A percentile compares a stretch with the other conserved stretches of the same genome.
Conservation (phyloP, 768 basidiomycete genomes). For the Cystoderma amianthinum region DNA sequence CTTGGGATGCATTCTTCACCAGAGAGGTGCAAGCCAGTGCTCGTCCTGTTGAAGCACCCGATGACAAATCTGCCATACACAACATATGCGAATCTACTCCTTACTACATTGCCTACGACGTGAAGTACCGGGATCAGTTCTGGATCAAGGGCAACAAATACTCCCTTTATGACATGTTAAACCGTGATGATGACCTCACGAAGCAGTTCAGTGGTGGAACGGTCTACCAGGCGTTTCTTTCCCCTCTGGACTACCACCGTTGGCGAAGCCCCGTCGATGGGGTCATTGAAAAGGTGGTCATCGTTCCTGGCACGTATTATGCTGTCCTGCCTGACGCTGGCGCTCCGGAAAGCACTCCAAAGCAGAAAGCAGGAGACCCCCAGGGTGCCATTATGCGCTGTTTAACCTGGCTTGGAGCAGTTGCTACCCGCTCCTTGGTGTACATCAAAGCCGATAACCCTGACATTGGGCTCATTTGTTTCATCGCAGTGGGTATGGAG, state of each 20-base stretch:
- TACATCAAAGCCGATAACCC: slow-evolving; percentile 45
- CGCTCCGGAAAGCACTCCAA: too few relatives aligned
- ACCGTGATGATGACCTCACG: slow-evolving; percentile 25
- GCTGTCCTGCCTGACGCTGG: slow-evolving; percentile 12
- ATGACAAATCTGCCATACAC: too few relatives aligned
- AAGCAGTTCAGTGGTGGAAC: slow-evolving; percentile 38
- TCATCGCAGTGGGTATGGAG: slow-evolving; percentile 48
- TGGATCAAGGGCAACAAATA: slow-evolving; percentile 55
- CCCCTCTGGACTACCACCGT: slow-evolving; percentile 45
- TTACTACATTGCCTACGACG: slow-evolving; percentile 10
- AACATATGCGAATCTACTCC: too few relatives aligned
- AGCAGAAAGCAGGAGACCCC: too few relatives aligned
- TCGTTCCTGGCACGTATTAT: slow-evolving; percentile 45
- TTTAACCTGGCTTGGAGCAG: slow-evolving; percentile 32
- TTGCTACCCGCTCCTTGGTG: slow-evolving; percentile 41
- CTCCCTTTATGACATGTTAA: slow-evolving; percentile 46
- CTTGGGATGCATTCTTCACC: too few relatives aligned
- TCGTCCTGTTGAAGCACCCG: too few relatives aligned
- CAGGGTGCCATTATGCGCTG: slow-evolving; percentile 11
- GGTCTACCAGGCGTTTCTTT: slow-evolving; percentile 47
- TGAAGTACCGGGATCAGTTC: slow-evolving; percentile 34
- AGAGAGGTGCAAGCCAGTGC: too few relatives aligned
- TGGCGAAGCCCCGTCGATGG: slow-evolving; percentile 52
- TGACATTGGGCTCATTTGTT: slow-evolving; percentile 47
- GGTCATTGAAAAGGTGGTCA: slow-evolving; percentile 23